A percentile compares a stretch with the other conserved stretches of the same genome.
These are phyloP conservation scores for Starmerella davenportii DNA, from an alignment of 805 yeast genomes.

Conservation along the genomic window DNA sequence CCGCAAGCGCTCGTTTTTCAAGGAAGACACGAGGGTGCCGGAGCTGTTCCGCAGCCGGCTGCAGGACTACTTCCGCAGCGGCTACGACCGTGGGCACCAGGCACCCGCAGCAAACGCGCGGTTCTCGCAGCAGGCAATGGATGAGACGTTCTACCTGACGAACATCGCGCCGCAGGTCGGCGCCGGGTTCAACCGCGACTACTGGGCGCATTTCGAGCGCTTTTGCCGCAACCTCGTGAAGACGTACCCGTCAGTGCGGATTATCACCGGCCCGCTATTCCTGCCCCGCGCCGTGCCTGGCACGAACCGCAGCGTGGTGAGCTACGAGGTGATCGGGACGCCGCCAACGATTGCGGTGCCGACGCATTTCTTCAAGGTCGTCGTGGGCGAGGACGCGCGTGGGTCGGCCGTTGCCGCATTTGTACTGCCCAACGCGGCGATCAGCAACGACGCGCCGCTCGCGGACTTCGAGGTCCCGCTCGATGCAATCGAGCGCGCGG, in stretches of 20 bases:
- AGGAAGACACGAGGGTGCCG: slow-evolving; percentile 75
- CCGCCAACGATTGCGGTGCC: slow-evolving; percentile 97
- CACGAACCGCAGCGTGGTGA: slow-evolving; percentile 72
- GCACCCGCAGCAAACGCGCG: slow-evolving; percentile 98
- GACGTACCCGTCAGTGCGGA: slow-evolving; percentile 56
- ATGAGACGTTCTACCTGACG: slow-evolving; percentile 76
- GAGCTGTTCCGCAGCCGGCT: slow-evolving; percentile 53
- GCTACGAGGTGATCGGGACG: slow-evolving; percentile 84
- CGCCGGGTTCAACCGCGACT: slow-evolving; percentile 89
- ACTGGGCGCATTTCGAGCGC: slow-evolving; percentile 94
- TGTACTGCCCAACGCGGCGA: slow-evolving; percentile 75
- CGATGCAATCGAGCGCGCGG: slow-evolving; percentile 70
- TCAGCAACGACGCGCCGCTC: slow-evolving; percentile 53
- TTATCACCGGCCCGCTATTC: slow-evolving; percentile 86
- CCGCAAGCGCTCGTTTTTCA: slow-evolving; percentile 63
- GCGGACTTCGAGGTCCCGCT: slow-evolving; percentile 70
- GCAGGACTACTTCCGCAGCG: slow-evolving; percentile 80
- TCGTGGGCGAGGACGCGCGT: slow-evolving; percentile 49
- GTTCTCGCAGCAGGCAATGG: slow-evolving; percentile 78
- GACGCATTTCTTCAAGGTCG: slow-evolving; percentile 82
- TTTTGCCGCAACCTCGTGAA: slow-evolving; percentile 62
- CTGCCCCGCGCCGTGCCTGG: slow-evolving; percentile 52
- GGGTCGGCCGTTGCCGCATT: slow-evolving; percentile 72
- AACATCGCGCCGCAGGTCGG: slow-evolving; percentile 97
- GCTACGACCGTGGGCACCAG: slow-evolving; percentile 92